A percentile compares a stretch with the other conserved stretches of the same genome.
phyloP scores from a whole-genome alignment of 2,329 filamentous ascomycete genomes.

The Cordyceps pruinosa region DNA sequence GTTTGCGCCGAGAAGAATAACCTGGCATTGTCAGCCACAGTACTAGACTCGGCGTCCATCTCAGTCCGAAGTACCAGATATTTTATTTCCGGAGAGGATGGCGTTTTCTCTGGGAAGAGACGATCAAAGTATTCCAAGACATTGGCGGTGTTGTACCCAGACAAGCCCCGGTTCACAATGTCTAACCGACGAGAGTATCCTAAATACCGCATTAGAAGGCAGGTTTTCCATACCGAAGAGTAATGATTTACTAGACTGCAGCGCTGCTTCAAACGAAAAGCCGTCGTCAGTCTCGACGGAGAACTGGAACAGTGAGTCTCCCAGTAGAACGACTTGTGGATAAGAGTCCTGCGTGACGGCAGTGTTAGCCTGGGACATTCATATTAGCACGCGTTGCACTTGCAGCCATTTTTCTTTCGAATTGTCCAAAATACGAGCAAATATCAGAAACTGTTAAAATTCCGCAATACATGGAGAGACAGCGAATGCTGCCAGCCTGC shows the following conservation, averaged over 20 bases:
- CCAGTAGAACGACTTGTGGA: slow-evolving; percentile 75
- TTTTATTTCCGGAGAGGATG: slow-evolving; percentile 51
- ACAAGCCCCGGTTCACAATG: slow-evolving; percentile 81
- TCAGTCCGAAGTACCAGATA: slow-evolving; percentile 47
- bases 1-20: slow-evolving; percentile 83
- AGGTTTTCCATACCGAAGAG: background rate
- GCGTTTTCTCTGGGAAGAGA: slow-evolving; percentile 61
- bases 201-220: slow-evolving; percentile 25
- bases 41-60: background rate
- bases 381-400: background rate
- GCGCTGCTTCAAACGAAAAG: slow-evolving; percentile 66
- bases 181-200: slow-evolving; percentile 73
- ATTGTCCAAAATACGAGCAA: background rate
- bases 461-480: background rate
- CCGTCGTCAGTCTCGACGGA: slow-evolving; percentile 55
- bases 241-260: slow-evolving; percentile 53
- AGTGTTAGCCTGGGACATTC: background rate
- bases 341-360: slow-evolving; percentile 41
- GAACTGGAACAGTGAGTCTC: slow-evolving; percentile 79
- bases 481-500: background rate
- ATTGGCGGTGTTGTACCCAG: slow-evolving; percentile 77
- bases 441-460: background rate
- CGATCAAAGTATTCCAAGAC: slow-evolving; percentile 61
- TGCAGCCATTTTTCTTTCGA: slow-evolving; percentile 17
- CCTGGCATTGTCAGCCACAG: slow-evolving; percentile 36